Evolutionary conservation across 2,329 filamentous ascomycete species (phyloP).

Genomic region (Fusarium virguliforme): DNA sequence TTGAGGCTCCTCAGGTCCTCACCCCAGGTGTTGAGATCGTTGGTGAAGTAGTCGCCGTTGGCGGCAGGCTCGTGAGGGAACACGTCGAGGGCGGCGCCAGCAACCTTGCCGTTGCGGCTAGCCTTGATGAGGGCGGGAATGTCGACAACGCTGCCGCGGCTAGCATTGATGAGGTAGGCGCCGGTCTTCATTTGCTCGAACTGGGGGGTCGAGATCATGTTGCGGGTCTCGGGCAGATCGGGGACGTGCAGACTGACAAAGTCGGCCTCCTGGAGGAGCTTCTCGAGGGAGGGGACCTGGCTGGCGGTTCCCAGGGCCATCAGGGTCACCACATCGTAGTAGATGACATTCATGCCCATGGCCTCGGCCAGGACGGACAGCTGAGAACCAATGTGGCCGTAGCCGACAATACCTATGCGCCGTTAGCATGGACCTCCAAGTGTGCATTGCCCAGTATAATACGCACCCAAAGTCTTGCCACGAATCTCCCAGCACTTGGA

Average conservation of each 20-base stretch:
- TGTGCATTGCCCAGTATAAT: background rate
- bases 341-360: slow-evolving; percentile 98
- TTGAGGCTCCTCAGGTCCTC: slow-evolving; percentile 87
- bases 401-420: slow-evolving; percentile 85
- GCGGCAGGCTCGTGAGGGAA: slow-evolving; percentile 94
- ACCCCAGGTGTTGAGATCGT: slow-evolving; percentile 85
- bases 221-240: slow-evolving; percentile 91
- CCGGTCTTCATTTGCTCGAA: slow-evolving; percentile 93
- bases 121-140: slow-evolving; percentile 92
- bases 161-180: slow-evolving; percentile 96
- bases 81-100: slow-evolving; percentile 95
- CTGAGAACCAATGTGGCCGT: slow-evolving; percentile 97
- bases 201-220: slow-evolving; percentile 87
- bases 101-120: slow-evolving; percentile 88
- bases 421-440: slow-evolving; percentile 6
- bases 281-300: slow-evolving; percentile 85
- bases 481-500: slow-evolving; percentile 97
- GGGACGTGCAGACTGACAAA: slow-evolving; percentile 97
- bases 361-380: slow-evolving; percentile 95
- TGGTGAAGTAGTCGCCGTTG: slow-evolving; percentile 96
- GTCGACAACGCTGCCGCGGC: slow-evolving; percentile 92
- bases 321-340: slow-evolving; percentile 94
- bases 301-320: slow-evolving; percentile 93
- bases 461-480: slow-evolving; percentile 90
- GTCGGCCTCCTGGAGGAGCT: slow-evolving; percentile 84